Base-by-base conservation (phyloP, 805 yeast species). In the Tetrapisispora namnaoensis region DNA sequence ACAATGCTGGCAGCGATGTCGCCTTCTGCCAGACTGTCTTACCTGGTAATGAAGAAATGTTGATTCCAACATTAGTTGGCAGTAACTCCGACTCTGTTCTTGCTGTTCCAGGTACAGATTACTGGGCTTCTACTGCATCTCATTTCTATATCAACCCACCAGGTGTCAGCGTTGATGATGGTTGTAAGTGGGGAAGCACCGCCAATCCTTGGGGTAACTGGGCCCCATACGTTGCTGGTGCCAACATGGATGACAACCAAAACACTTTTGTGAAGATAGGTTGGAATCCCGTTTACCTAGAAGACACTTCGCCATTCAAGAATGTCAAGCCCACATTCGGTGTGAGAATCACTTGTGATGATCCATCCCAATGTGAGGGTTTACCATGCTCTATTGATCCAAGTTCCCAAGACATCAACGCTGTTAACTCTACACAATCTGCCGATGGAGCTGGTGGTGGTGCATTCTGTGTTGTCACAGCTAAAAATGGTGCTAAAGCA, bases 31-130 rank as follows among this genome's bases (percentile, higher is more conserved):
- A 89, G 70, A 88, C 96, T 9, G 95, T 89, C 7, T 73, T 89
- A 49, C 96, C 96, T 22, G 96, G 96, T 56, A 86, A 87, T 66
- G 96, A 88, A 70, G 95, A 88, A 57, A 88, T 88, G 96, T 73
- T 87, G 63, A 87, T 89, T 55, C 96, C 96, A 51, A 87, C 95
- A 21, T 63, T 74, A 47, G 79, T 56, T 3, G 74, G 69, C n/a
- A 67, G 73, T 14, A 75, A 78, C 10, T 58, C 69, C 9, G 52
- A 71, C n/a, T 66, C 71, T 13, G 42, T 75, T 2, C 69, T 88
- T 50, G 95, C 96, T 21, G 96, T 88, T 46, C 96, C 96, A 17
- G 88, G 85, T 21, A 70, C 89, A 2, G 80, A 79, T 49, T 88
- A 88, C 71, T 87, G 86, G 85, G 93, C 93, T 14, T 68, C 77